Base-by-base conservation (phyloP, 2,329 filamentous ascomycete genomes). In the Ambrosiella cleistominuta region DNA sequence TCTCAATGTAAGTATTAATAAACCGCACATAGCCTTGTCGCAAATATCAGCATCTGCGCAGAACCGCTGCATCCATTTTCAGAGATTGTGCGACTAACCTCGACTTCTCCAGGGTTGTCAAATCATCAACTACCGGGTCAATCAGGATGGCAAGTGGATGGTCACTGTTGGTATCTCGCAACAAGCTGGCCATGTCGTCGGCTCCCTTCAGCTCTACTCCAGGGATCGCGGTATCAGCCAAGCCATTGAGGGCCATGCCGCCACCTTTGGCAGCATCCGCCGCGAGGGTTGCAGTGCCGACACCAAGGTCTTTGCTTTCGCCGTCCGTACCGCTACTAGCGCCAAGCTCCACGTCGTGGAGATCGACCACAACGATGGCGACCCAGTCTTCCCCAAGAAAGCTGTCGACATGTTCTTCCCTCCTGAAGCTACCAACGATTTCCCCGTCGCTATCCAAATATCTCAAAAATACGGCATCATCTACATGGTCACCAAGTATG, bases 101-200 rank as follows among this genome's bases (percentile, higher is more conserved):
- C 37, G 2, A 57, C 40, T 39, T 13, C 52, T n/a, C 11, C 66
- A 94, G 88, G 86, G 85, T 64, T 94, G 88, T 72, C 93, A 98
- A 81, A 98, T 98, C 71, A 98, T 98, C 80, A 98, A 97, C 75
- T 98, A 98, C 74, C 88, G 91, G 65, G 87, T 94, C 65, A 96
- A 91, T 71, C 82, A 84, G 63, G 91, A 98, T 64, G 88, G 89
- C 69, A 95, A 95, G 73, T 98, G 93, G 93, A 95, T 95, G 83
- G 90, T 94, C 37, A 84, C 96, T 59, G 89, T 98, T 60, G 93
- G 93, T 66, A 98, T 98, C 66, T 90, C 90, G 60, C 88, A 90
- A 69, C 86, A 94, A 68, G 84, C 90, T 69, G 91, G 90, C 59
- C 88, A 93, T 62, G 90, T 98, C 47, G 90, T 94, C 47, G 93